Evolutionary conservation across 2,329 filamentous ascomycete species (phyloP).

Genomic region (Torrubiella hemipterigena): DNA sequence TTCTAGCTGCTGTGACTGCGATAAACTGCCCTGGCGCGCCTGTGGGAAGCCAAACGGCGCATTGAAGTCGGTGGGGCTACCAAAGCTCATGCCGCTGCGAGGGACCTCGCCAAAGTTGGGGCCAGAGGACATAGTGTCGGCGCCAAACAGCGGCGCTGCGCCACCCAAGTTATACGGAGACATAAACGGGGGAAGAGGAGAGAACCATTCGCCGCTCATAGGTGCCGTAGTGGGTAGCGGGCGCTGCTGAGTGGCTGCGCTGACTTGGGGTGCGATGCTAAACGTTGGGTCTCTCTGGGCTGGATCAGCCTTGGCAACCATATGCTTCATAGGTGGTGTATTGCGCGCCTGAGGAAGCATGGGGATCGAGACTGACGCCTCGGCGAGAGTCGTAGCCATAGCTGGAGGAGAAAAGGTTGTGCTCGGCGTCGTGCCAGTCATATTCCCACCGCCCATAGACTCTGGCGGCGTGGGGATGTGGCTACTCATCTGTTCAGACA

Average conservation of each 20-base stretch:
- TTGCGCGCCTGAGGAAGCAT: conserved; percentile 15
- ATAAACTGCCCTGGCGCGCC: conserved; percentile 56
- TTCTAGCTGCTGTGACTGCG: conserved; percentile 70
- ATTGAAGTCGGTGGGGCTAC: conserved; percentile 12
- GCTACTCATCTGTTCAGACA: conserved; percentile 17
- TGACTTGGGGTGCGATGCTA: conserved; percentile 25
- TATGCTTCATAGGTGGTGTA: conserved; percentile 18
- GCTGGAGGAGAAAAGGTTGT: conserved; percentile 25
- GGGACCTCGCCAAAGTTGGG: conserved; percentile 17
- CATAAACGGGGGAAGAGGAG: conserved; percentile 38
- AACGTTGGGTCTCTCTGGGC: conserved; percentile 20
- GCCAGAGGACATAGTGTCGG: conserved; percentile 17
- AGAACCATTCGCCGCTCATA: conserved; percentile 40
- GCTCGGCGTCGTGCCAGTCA: conserved; percentile 18
- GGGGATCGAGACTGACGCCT: conserved; percentile 11
- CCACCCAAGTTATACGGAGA: conserved; percentile 37
- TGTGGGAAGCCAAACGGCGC: conserved; percentile 15
- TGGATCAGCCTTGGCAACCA: conserved; percentile 8
- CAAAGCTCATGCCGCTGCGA: conserved; percentile 18
- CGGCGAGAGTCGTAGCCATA: conserved; percentile 20
- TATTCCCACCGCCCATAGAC: conserved; percentile 19
- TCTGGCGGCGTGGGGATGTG: conserved; percentile 33
- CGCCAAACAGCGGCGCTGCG: conserved; percentile 29
- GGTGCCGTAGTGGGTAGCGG: conserved; percentile 28
- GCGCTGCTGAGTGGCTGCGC: conserved; percentile 25